Evolutionary conservation across 2,329 filamentous ascomycete species (phyloP).

Genomic region (Fusarium tjaetaba): DNA sequence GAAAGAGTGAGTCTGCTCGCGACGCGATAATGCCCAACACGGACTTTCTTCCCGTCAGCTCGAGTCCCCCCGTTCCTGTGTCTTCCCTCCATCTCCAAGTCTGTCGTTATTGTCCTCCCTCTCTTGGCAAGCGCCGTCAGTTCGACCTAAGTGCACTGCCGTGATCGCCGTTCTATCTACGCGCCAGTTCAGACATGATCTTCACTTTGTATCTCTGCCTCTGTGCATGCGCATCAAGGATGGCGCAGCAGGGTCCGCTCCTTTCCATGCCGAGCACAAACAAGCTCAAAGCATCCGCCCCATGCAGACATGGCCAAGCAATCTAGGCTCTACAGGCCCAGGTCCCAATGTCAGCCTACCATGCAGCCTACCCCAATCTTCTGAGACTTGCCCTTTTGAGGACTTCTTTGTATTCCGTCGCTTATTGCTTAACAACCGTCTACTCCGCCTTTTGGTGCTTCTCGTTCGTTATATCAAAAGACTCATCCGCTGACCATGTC

Average conservation of each 20-base stretch:
- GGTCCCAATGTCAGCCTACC: slow-evolving; percentile 27
- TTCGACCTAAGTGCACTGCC: not conserved
- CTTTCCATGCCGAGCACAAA: slow-evolving; percentile 5
- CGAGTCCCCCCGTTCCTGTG: not conserved
- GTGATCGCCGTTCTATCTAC: not conserved
- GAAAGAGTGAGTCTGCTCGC: slow-evolving; percentile 19
- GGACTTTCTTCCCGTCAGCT: not conserved
- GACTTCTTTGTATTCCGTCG: not conserved
- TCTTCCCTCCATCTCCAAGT: not conserved
- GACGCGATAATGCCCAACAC: slow-evolving; percentile 7
- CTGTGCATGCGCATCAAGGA: not conserved
- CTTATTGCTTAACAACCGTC: slow-evolving; percentile 9
- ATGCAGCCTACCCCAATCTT: slow-evolving; percentile 16
- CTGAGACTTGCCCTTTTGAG: slow-evolving; percentile 21
- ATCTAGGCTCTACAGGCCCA: slow-evolving; percentile 16
- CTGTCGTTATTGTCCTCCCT: not conserved
- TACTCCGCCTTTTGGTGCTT: slow-evolving; percentile 10
- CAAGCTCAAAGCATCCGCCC: slow-evolving; percentile 25
- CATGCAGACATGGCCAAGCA: slow-evolving; percentile 23
- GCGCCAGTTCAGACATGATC: slow-evolving; percentile 4
- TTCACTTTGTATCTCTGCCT: not conserved
- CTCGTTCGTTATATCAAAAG: not conserved
- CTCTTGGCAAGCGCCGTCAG: slow-evolving; percentile 20
- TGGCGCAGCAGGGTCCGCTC: slow-evolving; percentile 30
- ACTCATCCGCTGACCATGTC: slow-evolving; percentile 44